A percentile compares a stretch with the other conserved stretches of the same genome.
phyloP scores from a whole-genome alignment of 1,284 basidiomycete species.

The Clitocybe nebularis region DNA sequence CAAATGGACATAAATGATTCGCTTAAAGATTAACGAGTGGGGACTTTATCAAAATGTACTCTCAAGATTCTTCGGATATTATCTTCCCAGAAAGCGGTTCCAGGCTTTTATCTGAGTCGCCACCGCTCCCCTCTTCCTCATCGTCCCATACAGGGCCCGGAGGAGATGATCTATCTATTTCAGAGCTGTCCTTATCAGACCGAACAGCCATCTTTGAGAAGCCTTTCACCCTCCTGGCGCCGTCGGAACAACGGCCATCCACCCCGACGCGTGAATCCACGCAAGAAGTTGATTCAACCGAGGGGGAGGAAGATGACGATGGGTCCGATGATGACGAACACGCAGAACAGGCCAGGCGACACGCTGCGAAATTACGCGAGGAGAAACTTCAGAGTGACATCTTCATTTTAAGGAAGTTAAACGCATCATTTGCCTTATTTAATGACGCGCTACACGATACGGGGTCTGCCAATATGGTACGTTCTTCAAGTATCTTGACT shows the following conservation, averaged over 20 bases:
- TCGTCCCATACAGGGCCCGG: slow-evolving; percentile 41
- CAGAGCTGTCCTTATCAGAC: slow-evolving; percentile 54
- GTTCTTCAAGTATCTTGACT: slow-evolving; percentile 16
- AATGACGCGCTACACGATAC: slow-evolving; percentile 61
- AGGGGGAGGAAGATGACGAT: slow-evolving; percentile 6
- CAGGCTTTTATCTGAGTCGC: slow-evolving; percentile 51
- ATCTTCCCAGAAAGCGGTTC: slow-evolving; percentile 34
- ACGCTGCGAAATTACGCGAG: slow-evolving; percentile 48
- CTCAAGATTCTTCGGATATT: slow-evolving; percentile 28
- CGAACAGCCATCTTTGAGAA: slow-evolving; percentile 25
- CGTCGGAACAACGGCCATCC: slow-evolving; percentile 17
- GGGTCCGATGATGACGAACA: slow-evolving; percentile 12
- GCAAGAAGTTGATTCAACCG: background rate
- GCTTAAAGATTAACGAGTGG: too few species aligned
- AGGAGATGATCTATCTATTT: slow-evolving; percentile 56
- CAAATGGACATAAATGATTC: too few species aligned
- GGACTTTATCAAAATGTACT: slow-evolving; percentile 1
- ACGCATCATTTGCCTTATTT: slow-evolving; percentile 60
- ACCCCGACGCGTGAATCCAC: slow-evolving; percentile 11
- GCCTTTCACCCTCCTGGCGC: slow-evolving; percentile 41
- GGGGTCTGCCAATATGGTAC: slow-evolving; percentile 62
- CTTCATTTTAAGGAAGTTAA: slow-evolving; percentile 67
- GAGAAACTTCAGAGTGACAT: slow-evolving; percentile 71
- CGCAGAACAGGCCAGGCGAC: slow-evolving; percentile 15
- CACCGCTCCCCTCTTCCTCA: slow-evolving; percentile 36